These are phyloP conservation scores for Pseudopithomyces chartarum DNA, from an alignment of 2,329 filamentous ascomycete genomes.

Conservation along the genomic window DNA sequence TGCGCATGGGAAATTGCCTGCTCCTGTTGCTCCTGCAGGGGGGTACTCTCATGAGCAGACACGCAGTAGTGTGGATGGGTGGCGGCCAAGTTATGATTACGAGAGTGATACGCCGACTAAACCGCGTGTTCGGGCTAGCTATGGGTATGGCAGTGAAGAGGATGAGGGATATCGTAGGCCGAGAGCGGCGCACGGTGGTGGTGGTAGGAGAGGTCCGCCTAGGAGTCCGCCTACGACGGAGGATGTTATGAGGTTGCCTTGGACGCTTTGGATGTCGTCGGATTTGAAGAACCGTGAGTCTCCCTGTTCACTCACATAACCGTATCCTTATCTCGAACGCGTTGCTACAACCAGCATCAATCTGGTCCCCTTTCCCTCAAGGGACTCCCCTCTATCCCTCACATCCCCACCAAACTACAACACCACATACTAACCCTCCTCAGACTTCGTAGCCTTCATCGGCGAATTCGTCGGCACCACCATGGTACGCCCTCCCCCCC, in stretches of 20 bases:
- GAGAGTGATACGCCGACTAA: constrained; percentile 25
- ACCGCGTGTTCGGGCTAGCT: constrained; percentile 17
- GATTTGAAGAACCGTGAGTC: constrained; percentile 42
- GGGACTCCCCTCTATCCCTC: not conserved
- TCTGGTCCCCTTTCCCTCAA: not conserved
- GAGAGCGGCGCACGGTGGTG: constrained; percentile 9
- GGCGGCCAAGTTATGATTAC: constrained; percentile 17
- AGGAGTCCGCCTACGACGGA: constrained; percentile 35
- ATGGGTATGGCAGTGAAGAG: constrained; percentile 26
- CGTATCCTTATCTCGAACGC: not conserved
- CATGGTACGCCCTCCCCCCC: constrained; percentile 20
- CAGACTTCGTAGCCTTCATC: constrained; percentile 51
- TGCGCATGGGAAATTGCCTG: constrained; percentile 21
- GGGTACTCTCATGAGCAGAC: constrained; percentile 9
- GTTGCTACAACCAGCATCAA: not conserved
- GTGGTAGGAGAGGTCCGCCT: constrained; percentile 23
- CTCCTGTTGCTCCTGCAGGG: constrained; percentile 3
- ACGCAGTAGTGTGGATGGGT: constrained; percentile 20
- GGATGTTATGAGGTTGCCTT: constrained; percentile 42
- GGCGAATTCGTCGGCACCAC: constrained; percentile 54
- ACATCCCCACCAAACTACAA: constrained; percentile 31
- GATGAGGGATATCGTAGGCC: constrained; percentile 25
- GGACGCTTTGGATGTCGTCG: constrained; percentile 45
- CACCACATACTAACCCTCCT: constrained; percentile 45
- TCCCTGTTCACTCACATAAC: not conserved